Base-by-base conservation (phyloP, 768 basidiomycete genomes). In the Pluteus cervinus region DNA sequence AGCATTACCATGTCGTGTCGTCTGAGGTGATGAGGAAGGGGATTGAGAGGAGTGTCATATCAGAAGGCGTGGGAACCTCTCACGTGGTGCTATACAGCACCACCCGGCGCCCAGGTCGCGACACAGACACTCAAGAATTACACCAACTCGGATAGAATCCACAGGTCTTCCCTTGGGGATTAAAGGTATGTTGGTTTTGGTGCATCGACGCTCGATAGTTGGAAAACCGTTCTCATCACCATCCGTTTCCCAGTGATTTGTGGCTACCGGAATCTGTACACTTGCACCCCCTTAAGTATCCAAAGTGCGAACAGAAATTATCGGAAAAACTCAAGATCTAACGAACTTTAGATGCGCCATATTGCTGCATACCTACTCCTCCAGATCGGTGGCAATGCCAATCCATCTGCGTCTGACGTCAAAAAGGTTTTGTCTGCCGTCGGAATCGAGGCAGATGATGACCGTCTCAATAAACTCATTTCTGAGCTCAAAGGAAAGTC, bases 311-410 rank as follows among this genome's bases (percentile, higher is more conserved):
- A 30, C 4, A 29, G 14, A 8, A 7, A 7, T 16, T 32, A 14
- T 16, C 20, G n/a, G n/a, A n/a, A 7, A 7, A 7, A 28, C 39
- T 42, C 46, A 30, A 40, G 29, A 8, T 36, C 28, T n/a, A n/a
- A n/a, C n/a, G 12, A 25, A 24, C 26, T 8, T 21, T 49, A 86
- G 84, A 91, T 91, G 88, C 86, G 86, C 66, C 69, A 91, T 59
- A 70, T 97, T 63, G 93, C 91, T 68, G 89, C 91, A 49, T 98
- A 96, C 75, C 81, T 99, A 43, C 90, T 99, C 61, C 91, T 97
- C 68, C 85, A 86, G 63, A 76, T 80, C 58, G 96, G 91, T 50
- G 96, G 96, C 39, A 97, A 97, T 57, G 66, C 81, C 53, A 77
- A 75, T 46, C 93, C 96, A 46, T 80, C 83, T 43, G 87, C 86